phyloP scores from a whole-genome alignment of 768 basidiomycete genomes.

The Suillus clintonianus region DNA sequence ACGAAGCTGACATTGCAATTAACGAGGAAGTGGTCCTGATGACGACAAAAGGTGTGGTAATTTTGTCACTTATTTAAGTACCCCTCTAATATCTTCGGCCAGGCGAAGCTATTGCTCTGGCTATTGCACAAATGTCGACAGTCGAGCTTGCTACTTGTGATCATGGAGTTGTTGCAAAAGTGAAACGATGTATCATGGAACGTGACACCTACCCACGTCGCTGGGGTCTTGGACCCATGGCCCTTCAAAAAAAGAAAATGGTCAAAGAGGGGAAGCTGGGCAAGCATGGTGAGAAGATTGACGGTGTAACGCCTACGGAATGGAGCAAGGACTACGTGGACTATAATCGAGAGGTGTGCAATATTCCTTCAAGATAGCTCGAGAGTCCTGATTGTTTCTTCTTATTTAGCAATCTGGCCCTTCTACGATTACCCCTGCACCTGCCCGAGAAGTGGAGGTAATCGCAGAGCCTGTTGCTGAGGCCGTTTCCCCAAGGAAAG shows the following conservation, averaged over 20 bases:
- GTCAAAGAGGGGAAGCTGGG: constrained; percentile 97
- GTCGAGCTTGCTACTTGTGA: constrained; percentile 98
- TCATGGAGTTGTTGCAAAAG: constrained; percentile 98
- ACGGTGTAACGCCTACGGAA: constrained; percentile 83
- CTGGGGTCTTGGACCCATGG: constrained; percentile 98
- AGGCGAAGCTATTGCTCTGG: constrained; percentile 94
- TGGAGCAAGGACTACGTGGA: constrained; percentile 96
- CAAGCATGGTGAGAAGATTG: constrained; percentile 89
- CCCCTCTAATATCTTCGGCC: constrained; percentile 8
- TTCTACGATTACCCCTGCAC: constrained; percentile 26
- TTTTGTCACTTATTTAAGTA: neutral
- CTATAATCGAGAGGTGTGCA: constrained; percentile 69
- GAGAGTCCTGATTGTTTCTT: constrained; percentile 18
- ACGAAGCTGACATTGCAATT: constrained; percentile 91
- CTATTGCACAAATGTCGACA: constrained; percentile 97
- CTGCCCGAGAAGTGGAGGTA: constrained; percentile 21
- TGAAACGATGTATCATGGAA: constrained; percentile 99
- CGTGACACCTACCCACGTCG: constrained; percentile 96
- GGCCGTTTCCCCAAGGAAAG: constrained; percentile 39
- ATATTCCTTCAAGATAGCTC: constrained; percentile 17
- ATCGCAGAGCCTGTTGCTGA: constrained; percentile 35
- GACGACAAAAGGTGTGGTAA: constrained; percentile 87
- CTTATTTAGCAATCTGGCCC: constrained; percentile 41
- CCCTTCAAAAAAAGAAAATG: constrained; percentile 96
- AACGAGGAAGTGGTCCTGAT: constrained; percentile 97